Conservation (phyloP, 2,329 filamentous ascomycete species). For the Aspergillus nomiae region DNA sequence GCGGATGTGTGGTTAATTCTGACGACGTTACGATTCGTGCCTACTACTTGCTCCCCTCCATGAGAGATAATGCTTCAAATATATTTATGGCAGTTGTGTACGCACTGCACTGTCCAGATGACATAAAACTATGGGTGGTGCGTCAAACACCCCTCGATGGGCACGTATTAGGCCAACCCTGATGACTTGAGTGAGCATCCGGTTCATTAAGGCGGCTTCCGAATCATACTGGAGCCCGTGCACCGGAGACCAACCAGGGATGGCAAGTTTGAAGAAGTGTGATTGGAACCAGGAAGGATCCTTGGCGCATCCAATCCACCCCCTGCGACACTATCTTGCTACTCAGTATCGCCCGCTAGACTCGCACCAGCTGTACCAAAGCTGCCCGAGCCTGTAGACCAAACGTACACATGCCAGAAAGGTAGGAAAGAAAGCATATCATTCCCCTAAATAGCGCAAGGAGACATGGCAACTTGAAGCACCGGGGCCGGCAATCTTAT, state of each 20-base stretch:
- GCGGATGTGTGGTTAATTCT: not conserved
- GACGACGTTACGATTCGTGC: slow-evolving; percentile 15
- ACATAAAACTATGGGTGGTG: not conserved
- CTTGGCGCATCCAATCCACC: not conserved
- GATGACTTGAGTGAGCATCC: not conserved
- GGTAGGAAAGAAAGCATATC: too few relatives aligned
- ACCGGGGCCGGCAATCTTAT: slow-evolving; percentile 4
- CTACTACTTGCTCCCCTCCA: not conserved
- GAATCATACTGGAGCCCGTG: not conserved
- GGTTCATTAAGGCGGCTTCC: not conserved
- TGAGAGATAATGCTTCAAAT: not conserved
- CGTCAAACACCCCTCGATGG: not conserved
- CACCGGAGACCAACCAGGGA: not conserved
- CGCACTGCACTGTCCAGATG: not conserved
- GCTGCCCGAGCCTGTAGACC: not conserved
- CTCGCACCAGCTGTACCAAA: not conserved
- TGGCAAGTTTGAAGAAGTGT: not conserved
- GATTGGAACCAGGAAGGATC: not conserved
- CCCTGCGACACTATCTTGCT: not conserved
- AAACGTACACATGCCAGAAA: not conserved
- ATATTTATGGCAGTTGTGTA: slow-evolving; percentile 7
- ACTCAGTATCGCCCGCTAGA: not conserved
- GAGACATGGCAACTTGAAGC: not conserved
- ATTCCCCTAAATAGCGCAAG: not conserved
- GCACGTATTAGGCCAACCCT: not conserved